Conservation (phyloP, 2,329 filamentous ascomycete species). For the Thielaviopsis ethacetica region DNA sequence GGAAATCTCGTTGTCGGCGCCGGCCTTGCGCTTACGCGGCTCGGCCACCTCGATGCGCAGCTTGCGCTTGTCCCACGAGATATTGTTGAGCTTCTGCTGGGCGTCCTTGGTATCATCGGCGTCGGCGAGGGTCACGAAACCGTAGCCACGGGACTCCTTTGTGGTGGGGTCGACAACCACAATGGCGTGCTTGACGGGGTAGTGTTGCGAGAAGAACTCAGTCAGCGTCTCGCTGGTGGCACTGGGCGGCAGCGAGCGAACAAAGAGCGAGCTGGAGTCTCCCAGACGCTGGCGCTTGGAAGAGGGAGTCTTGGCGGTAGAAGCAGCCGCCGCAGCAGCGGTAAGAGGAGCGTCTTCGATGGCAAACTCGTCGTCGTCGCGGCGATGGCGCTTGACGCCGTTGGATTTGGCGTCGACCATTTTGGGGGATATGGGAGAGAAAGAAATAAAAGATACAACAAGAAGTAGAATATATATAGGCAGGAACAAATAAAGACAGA, state of each 20-base stretch:
- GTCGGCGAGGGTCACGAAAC: conserved; percentile 94
- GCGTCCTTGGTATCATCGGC: conserved; percentile 76
- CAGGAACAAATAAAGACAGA: conserved; percentile 1
- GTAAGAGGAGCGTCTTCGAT: conserved; percentile 19
- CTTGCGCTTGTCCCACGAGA: conserved; percentile 60
- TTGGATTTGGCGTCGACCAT: conserved; percentile 19
- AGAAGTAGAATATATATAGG: background rate
- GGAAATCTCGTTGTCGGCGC: conserved; percentile 22
- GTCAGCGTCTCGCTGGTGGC: conserved; percentile 72
- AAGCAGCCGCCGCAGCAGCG: conserved; percentile 18
- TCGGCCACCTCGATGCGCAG: conserved; percentile 81
- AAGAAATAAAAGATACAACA: background rate
- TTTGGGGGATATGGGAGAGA: background rate
- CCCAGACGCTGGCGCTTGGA: conserved; percentile 43
- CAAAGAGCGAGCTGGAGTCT: conserved; percentile 62
- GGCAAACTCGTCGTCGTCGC: conserved; percentile 17
- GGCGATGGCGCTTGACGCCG: conserved; percentile 22
- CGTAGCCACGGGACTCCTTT: conserved; percentile 79
- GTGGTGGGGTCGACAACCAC: conserved; percentile 75
- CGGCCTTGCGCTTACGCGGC: conserved; percentile 52
- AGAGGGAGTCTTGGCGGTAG: conserved; percentile 14
- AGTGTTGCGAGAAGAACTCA: conserved; percentile 84
- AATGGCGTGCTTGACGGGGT: conserved; percentile 89
- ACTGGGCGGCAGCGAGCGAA: conserved; percentile 65
- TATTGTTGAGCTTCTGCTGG: conserved; percentile 63